Base-by-base conservation (phyloP, 352 stramenopile genomes). In the Phytopythium delawarense region DNA sequence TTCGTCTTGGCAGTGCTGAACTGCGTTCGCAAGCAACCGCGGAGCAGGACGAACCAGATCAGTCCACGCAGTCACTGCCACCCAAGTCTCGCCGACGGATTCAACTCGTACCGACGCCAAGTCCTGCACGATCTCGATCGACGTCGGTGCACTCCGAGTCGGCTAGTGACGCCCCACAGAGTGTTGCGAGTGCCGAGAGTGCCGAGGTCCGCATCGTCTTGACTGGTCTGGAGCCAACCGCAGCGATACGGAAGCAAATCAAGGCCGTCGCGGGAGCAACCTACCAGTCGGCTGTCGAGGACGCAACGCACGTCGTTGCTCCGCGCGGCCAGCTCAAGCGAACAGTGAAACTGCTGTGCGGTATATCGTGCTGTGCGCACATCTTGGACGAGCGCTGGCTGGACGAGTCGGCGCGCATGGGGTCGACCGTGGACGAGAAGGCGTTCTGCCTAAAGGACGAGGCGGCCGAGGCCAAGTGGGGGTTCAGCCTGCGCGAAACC, bases 281-380 rank as follows among this genome's bases (percentile, higher is more conserved):
- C 5, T 84, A 81, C 44, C 75, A 87, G 62, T 65, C 67, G 35
- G 65, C 73, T 32, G 66, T 87, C 40, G 64, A 75, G 20, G 71
- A 69, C 11, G 78, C 71, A 7, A 87, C 74, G 9, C 78, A 87
- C 68, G 54, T 87, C 32, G 67, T 87, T 56, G 78, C 69, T 54
- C 75, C 72, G 35, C 57, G 67, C 21, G 62, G 71, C 34, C 57
- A 79, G 18, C 53, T 87, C 2, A 87, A 87, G 63, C 73, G 78
- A 21, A 87, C 78, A 7, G 75, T 87, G 37, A 87, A 87, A 64
- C 57, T 87, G 30, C 59, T 87, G 45, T 85, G 78, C 28, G 75
- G 78, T 5, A 81, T 87, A 21, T 82, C 78, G 12, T 82, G 72
- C 57, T 87, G 78, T 42, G 51, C 23, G 7, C 78, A 87, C 62